These are phyloP conservation scores for Huntiella omanensis DNA, from an alignment of 2,329 filamentous ascomycete species.

Conservation along the genomic window DNA sequence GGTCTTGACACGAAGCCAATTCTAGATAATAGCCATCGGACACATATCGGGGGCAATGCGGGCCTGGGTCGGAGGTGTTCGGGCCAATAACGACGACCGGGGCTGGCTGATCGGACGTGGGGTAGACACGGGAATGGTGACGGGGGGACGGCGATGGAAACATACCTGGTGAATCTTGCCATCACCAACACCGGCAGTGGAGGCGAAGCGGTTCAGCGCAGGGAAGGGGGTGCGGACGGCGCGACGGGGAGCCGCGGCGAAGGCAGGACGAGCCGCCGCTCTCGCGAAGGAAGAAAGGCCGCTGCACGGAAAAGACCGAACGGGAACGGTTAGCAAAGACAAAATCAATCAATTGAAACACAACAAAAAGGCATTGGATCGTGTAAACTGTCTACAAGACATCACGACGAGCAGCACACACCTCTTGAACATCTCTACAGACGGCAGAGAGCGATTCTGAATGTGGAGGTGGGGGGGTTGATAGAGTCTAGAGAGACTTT, in stretches of 20 bases:
- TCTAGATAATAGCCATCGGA: not conserved
- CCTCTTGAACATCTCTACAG: slow-evolving; percentile 70
- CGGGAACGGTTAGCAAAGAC: slow-evolving; percentile 13
- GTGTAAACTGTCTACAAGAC: slow-evolving; percentile 13
- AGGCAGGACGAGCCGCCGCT: slow-evolving; percentile 41
- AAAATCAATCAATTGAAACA: slow-evolving; percentile 23
- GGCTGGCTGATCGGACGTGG: not conserved
- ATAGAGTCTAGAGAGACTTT: slow-evolving; percentile 27
- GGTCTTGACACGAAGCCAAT: no score
- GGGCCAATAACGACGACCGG: not conserved
- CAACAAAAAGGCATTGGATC: slow-evolving; percentile 24
- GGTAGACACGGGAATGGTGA: not conserved
- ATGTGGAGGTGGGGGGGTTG: slow-evolving; percentile 37
- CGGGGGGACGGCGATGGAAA: slow-evolving; percentile 2
- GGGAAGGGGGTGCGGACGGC: slow-evolving; percentile 35
- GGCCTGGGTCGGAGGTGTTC: not conserved
- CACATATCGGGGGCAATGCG: not conserved
- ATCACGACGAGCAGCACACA: slow-evolving; percentile 28
- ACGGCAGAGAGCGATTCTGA: slow-evolving; percentile 46
- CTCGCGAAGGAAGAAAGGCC: slow-evolving; percentile 47
- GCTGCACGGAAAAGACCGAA: slow-evolving; percentile 26
- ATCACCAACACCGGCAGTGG: slow-evolving; percentile 36
- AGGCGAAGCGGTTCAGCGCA: slow-evolving; percentile 39
- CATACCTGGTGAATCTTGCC: slow-evolving; percentile 53
- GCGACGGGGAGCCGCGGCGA: slow-evolving; percentile 37